These are phyloP conservation scores for Trichoderma brevicompactum DNA, from an alignment of 2,329 filamentous ascomycete genomes.

Conservation along the genomic window DNA sequence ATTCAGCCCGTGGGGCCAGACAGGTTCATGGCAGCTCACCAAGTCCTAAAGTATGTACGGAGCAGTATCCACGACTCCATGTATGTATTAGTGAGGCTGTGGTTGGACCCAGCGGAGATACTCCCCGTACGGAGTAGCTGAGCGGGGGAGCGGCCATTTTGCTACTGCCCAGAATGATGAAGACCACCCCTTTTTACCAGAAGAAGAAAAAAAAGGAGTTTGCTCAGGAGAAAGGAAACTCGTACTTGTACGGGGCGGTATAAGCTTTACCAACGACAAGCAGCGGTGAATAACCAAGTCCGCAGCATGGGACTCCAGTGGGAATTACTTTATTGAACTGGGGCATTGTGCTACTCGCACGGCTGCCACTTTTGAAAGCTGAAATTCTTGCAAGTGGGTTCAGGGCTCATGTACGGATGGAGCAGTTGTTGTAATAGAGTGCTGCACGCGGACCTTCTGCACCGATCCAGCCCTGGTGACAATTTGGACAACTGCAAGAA, in stretches of 20 bases:
- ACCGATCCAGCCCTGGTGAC: slow-evolving; percentile 4
- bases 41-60: not conserved
- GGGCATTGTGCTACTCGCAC: not conserved
- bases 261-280: not conserved
- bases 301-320: not conserved
- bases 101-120: slow-evolving; percentile 15
- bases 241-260: not conserved
- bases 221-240: slow-evolving; percentile 10
- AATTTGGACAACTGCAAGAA: slow-evolving; percentile 1
- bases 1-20: not conserved
- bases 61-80: not conserved
- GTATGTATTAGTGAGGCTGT: slow-evolving; percentile 9
- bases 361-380: not conserved
- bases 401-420: not conserved
- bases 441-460: not conserved
- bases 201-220: slow-evolving; percentile 13
- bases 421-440: not conserved
- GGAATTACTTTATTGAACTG: not conserved
- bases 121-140: slow-evolving; percentile 22
- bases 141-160: slow-evolving; percentile 19
- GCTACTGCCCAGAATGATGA: slow-evolving; percentile 1
- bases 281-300: not conserved
- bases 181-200: slow-evolving; percentile 8
- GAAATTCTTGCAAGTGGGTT: slow-evolving; percentile 3
- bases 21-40: not conserved